These are phyloP conservation scores for Diaporthe humulicola DNA, from an alignment of 2,329 filamentous ascomycete species.

Conservation along the genomic window DNA sequence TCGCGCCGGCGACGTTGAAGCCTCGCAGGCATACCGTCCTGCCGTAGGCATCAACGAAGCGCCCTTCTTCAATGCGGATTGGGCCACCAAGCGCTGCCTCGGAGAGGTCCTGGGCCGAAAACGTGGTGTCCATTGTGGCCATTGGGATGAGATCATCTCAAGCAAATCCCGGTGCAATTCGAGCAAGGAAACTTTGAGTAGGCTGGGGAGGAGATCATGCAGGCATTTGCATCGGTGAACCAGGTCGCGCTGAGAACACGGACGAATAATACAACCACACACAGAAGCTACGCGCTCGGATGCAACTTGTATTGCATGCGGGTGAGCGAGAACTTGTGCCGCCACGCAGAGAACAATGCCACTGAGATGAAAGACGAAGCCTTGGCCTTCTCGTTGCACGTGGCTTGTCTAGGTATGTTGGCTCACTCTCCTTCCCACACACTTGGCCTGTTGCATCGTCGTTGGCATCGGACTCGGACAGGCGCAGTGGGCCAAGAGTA, in stretches of 20 bases:
- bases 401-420: not conserved
- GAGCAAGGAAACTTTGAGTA: not conserved
- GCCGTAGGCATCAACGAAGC: slow-evolving; percentile 53
- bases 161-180: not conserved
- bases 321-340: no score
- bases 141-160: not conserved
- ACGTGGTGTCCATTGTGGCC: slow-evolving; percentile 5
- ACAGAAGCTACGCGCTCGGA: not conserved
- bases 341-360: not conserved
- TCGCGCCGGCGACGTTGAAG: slow-evolving; percentile 57
- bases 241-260: not conserved
- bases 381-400: not conserved
- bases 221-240: no score
- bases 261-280: not conserved
- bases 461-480: not conserved
- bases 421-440: no score
- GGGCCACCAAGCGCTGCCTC: slow-evolving; percentile 51
- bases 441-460: not conserved
- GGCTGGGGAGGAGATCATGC: not conserved
- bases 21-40: slow-evolving; percentile 56
- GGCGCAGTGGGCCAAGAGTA: not conserved
- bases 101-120: slow-evolving; percentile 51
- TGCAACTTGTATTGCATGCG: not conserved
- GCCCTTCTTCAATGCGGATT: slow-evolving; percentile 46
- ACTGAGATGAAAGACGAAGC: not conserved